Base-by-base conservation (phyloP, 257 asterid genomes). In the Craterostigma plantagineum region DNA sequence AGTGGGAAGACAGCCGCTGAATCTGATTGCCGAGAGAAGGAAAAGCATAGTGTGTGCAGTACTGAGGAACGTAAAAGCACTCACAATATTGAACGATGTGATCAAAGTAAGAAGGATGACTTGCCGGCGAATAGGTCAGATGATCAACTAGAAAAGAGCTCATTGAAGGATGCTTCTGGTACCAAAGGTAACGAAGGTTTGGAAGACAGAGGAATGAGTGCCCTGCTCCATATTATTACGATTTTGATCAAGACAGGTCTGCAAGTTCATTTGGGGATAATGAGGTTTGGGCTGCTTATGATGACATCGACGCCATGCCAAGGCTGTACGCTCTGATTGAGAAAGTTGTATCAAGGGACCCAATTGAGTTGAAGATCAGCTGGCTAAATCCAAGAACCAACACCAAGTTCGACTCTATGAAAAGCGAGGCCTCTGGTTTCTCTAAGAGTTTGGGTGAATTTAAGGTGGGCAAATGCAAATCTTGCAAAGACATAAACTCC, bases 211-310 rank as follows among this genome's bases (percentile, higher is more conserved):
- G 33, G 74, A n/a, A 76, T 79, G 87, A 66, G 48, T 64, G 96
- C 34, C 93, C 93, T 38, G 93, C 79, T 70, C 66, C 92, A 14
- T 90, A 79, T 63, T 79, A 72, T 55, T 72, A 76, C 55, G 90
- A 79, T 63, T 79, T 79, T 50, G 90, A 79, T 48, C 54, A 42
- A 62, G 90, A 79, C 37, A 63, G 92, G 62, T 40, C 65, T 10
- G 84, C 65, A 55, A 53, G 27, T 33, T 67, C 84, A 34, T 79
- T 79, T 35, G 72, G 61, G 47, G 94, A 74, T 51, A 77, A 77
- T 17, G 79, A 74, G 66, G 83, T 81, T 23, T 81, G 94, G 94
- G 81, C 92, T 35, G 82, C 76, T 11, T 81, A 81, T 40, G 94
- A 81, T 18, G 66, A 74, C 11, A 64, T 57, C n/a, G 94, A 81